phyloP scores from a whole-genome alignment of 768 basidiomycete genomes.

The Pleurotus giganteus region DNA sequence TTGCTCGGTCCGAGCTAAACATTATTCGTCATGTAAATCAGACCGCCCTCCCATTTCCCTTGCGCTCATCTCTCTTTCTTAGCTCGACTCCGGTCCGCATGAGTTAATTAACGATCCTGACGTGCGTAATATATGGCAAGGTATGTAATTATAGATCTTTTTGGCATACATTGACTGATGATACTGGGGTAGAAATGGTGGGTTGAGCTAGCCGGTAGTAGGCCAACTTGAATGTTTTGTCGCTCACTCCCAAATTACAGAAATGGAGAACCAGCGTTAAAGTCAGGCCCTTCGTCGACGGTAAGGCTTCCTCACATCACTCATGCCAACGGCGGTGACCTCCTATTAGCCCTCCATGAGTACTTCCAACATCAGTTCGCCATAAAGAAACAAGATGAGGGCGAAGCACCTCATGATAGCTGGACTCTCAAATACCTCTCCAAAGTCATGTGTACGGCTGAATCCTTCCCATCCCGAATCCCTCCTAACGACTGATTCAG shows the following conservation, averaged over 20 bases:
- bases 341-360: conserved; percentile 16
- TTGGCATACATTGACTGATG: background rate
- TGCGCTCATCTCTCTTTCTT: background rate
- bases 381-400: conserved; percentile 8
- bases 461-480: too few relatives aligned
- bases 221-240: too few relatives aligned
- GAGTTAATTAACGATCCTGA: conserved; percentile 22
- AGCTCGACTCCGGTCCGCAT: conserved; percentile 23
- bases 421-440: conserved; percentile 23
- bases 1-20: conserved; percentile 13
- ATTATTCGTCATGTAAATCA: conserved; percentile 17
- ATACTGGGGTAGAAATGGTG: conserved; percentile 18
- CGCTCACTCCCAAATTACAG: too few relatives aligned
- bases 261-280: conserved; percentile 24
- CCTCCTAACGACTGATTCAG: too few relatives aligned
- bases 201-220: background rate
- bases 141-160: conserved; percentile 11
- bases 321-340: background rate
- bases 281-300: conserved; percentile 20
- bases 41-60: too few relatives aligned
- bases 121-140: conserved; percentile 20
- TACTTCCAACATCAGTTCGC: conserved; percentile 15
- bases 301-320: conserved; percentile 7
- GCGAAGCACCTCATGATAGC: conserved; percentile 14
- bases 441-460: conserved; percentile 24